These are phyloP conservation scores for Ajuga reptans DNA, from an alignment of 305 asterid genomes.

Conservation along the genomic window DNA sequence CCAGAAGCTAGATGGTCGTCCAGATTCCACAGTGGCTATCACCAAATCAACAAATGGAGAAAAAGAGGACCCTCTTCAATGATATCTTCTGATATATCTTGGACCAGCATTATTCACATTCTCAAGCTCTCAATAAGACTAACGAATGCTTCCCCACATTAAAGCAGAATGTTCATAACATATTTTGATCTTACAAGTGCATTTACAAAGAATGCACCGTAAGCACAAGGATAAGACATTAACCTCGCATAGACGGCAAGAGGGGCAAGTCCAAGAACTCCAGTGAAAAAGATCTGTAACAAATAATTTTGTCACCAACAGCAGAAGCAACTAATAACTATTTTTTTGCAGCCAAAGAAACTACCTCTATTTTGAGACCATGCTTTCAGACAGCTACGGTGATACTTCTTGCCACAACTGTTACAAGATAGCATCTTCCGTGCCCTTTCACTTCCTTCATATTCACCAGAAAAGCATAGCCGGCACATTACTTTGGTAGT, in stretches of 20 bases:
- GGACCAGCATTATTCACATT: background rate
- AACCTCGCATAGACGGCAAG: conserved; percentile 94
- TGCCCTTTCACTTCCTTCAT: conserved; percentile 80
- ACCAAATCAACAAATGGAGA: background rate
- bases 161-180: conserved; percentile 1
- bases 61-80: conserved; percentile 10
- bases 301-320: conserved; percentile 20
- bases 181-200: conserved; percentile 12
- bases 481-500: conserved; percentile 78
- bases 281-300: conserved; percentile 88
- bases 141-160: background rate
- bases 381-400: conserved; percentile 70
- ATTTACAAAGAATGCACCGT: background rate
- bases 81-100: background rate
- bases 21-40: background rate
- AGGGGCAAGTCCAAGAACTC: conserved; percentile 98
- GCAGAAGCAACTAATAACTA: conserved; percentile 12
- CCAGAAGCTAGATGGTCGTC: conserved; percentile 2
- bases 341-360: conserved; percentile 8
- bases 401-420: conserved; percentile 83
- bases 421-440: conserved; percentile 87
- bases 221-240: conserved; percentile 18
- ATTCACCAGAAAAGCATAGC: conserved; percentile 81
- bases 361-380: conserved; percentile 95
- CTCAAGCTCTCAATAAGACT: background rate